These are phyloP conservation scores for Halophytophthora polymorphica DNA, from an alignment of 352 stramenopile species.

Conservation along the genomic window DNA sequence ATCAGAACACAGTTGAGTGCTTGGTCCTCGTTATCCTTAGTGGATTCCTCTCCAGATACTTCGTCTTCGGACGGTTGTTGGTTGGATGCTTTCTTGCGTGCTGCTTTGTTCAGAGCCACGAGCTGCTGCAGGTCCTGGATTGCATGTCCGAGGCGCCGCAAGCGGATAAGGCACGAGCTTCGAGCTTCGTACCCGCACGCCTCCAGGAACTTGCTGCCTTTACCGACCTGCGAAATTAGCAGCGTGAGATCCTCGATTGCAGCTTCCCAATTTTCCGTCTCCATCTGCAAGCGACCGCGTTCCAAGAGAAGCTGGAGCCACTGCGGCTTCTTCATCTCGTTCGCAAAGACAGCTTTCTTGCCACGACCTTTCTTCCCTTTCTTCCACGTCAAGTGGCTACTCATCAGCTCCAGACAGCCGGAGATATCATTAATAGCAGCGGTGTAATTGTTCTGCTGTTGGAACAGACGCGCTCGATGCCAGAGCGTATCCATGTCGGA, in stretches of 20 bases:
- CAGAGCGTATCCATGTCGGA: constrained; percentile 49
- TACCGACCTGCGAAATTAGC: constrained; percentile 37
- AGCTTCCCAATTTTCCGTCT: constrained; percentile 33
- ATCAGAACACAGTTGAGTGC: constrained; percentile 38
- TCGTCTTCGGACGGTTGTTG: not conserved
- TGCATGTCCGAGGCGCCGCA: constrained; percentile 33
- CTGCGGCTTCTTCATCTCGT: constrained; percentile 34
- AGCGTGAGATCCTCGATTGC: constrained; percentile 41
- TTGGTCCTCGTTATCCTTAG: constrained; percentile 15
- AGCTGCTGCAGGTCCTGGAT: constrained; percentile 51
- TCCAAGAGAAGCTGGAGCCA: constrained; percentile 51
- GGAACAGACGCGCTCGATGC: constrained; percentile 38
- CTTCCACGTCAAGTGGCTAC: constrained; percentile 36
- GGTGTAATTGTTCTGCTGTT: constrained; percentile 35
- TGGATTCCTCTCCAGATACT: constrained; percentile 2
- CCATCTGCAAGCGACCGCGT: constrained; percentile 34
- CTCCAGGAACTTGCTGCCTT: constrained; percentile 22
- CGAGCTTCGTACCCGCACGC: constrained; percentile 29
- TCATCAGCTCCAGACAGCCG: constrained; percentile 36
- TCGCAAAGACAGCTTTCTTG: constrained; percentile 33
- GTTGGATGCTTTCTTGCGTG: no score
- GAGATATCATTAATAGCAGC: constrained; percentile 44
- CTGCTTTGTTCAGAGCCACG: constrained; percentile 11
- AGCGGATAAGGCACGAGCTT: constrained; percentile 32
- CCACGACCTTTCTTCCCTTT: constrained; percentile 22